Conservation (phyloP, 768 basidiomycete species). For the Termitomyces bulborhizus region DNA sequence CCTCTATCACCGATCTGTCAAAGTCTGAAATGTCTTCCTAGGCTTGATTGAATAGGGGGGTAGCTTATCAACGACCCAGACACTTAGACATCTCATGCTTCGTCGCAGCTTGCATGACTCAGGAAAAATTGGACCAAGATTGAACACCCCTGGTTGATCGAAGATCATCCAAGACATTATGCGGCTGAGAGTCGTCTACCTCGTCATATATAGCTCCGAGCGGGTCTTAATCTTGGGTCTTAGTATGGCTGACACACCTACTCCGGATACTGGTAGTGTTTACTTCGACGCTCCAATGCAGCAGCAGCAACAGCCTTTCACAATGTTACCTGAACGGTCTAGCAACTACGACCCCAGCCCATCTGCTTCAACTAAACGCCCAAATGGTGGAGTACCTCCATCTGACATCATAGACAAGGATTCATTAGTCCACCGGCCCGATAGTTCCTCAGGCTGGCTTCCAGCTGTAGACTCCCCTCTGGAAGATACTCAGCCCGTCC, state of each 20-base stretch:
- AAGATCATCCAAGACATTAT: slow-evolving; percentile 8
- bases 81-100: neutral
- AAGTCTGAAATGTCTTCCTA: too few relatives aligned
- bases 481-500: neutral
- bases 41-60: too few relatives aligned
- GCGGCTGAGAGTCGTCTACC: neutral
- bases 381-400: neutral
- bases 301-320: slow-evolving; percentile 1
- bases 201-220: slow-evolving; percentile 3
- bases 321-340: neutral
- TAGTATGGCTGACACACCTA: slow-evolving; percentile 9
- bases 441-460: slow-evolving; percentile 13
- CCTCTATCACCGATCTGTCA: too few relatives aligned
- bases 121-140: too few relatives aligned
- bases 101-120: neutral
- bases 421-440: neutral
- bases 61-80: neutral
- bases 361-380: neutral
- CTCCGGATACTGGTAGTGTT: slow-evolving; percentile 25
- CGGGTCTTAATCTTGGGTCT: slow-evolving; percentile 3
- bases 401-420: neutral
- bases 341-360: neutral
- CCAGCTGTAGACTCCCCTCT: slow-evolving; percentile 15
- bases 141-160: neutral
- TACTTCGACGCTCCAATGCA: slow-evolving; percentile 42